Conservation (phyloP, 2,329 filamentous ascomycete genomes). For the Aspergillus cejpii region DNA sequence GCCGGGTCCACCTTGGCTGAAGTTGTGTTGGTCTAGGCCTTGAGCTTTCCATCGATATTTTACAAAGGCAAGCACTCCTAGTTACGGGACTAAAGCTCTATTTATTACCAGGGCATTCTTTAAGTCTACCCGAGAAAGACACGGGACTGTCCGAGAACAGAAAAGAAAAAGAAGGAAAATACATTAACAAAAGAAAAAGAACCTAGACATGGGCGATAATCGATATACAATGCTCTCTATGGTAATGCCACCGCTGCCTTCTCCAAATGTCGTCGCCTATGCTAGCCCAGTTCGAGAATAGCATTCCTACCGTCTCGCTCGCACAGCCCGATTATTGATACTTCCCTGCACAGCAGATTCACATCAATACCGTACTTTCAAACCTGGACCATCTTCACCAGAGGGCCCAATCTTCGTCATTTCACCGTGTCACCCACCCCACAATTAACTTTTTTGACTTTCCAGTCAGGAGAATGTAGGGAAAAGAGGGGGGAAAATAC, state of each 20-base stretch:
- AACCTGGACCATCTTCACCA: conserved; percentile 5
- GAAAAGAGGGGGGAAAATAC: neutral
- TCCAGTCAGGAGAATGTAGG: neutral
- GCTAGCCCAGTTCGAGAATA: conserved; percentile 5
- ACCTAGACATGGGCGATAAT: conserved; percentile 16
- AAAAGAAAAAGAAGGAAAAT: conserved; percentile 1
- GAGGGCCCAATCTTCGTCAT: conserved; percentile 1
- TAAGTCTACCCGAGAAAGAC: neutral
- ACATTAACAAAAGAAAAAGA: conserved; percentile 11
- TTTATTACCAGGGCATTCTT: neutral
- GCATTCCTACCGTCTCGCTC: neutral
- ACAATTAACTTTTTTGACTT: neutral
- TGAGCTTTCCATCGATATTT: neutral
- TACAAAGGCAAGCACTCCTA: neutral
- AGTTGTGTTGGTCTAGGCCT: too few relatives aligned
- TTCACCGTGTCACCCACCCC: conserved; percentile 3
- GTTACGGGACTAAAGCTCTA: neutral
- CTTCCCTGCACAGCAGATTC: neutral
- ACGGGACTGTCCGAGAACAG: neutral
- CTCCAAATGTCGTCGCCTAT: conserved; percentile 2
- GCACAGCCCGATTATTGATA: neutral
- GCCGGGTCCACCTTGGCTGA: neutral
- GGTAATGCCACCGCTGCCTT: conserved; percentile 9
- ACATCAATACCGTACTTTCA: conserved; percentile 11
- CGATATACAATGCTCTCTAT: conserved; percentile 22